These are phyloP conservation scores for Lindgomyces ingoldianus DNA, from an alignment of 495 filamentous ascomycete species.

Conservation along the genomic window DNA sequence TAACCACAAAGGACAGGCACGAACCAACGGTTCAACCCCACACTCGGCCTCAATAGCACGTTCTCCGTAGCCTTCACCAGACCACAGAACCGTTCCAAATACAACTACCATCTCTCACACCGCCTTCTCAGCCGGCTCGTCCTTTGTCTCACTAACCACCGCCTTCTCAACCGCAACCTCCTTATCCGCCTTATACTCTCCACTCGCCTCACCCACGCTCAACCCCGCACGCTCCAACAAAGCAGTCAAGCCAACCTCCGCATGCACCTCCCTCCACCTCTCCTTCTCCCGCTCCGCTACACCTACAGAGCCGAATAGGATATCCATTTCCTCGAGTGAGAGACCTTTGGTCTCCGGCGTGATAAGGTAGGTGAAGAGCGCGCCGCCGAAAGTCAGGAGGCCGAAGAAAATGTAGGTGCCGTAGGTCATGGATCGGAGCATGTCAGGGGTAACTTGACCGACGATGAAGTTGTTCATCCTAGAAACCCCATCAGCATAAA, in stretches of 20 bases:
- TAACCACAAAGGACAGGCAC: neutral
- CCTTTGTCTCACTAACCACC: slow-evolving; percentile 4
- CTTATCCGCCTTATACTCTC: neutral
- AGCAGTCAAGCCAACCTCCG: slow-evolving; percentile 31
- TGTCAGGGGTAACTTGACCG: slow-evolving; percentile 73
- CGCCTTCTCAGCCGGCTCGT: neutral
- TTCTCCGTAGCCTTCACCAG: neutral
- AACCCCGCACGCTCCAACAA: slow-evolving; percentile 18
- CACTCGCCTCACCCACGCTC: neutral
- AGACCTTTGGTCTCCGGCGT: slow-evolving; percentile 56
- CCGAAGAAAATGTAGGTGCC: slow-evolving; percentile 83
- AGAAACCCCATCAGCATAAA: no score
- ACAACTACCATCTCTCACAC: no score
- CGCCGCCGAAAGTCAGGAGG: slow-evolving; percentile 65
- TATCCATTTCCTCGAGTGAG: slow-evolving; percentile 61
- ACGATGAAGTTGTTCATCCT: slow-evolving; percentile 71
- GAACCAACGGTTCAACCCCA: neutral
- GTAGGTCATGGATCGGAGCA: slow-evolving; percentile 69
- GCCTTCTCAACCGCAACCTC: slow-evolving; percentile 22
- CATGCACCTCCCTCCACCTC: slow-evolving; percentile 32
- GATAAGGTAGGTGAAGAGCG: slow-evolving; percentile 53
- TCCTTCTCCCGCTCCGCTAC: slow-evolving; percentile 33
- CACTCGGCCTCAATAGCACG: neutral
- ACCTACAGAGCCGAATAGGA: slow-evolving; percentile 62
- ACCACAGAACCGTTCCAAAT: slow-evolving; percentile 4